A percentile compares a stretch with the other conserved stretches of the same genome.
phyloP scores from a whole-genome alignment of 2,329 filamentous ascomycete species.

The Hirsutella rhossiliensis region DNA sequence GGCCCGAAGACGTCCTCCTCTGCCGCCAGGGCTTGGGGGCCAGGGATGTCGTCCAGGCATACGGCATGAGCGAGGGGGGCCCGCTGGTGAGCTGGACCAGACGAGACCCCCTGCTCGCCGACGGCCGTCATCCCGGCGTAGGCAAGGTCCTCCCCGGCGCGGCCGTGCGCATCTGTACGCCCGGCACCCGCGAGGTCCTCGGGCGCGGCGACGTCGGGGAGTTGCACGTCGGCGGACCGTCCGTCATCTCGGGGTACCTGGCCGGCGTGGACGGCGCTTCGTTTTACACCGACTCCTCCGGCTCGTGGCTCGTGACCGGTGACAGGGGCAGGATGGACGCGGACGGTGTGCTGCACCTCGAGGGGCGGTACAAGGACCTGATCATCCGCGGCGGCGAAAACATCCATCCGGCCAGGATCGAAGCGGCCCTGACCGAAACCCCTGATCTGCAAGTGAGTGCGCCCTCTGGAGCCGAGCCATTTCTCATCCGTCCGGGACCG shows the following conservation, averaged over 20 bases:
- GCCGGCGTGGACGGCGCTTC: slow-evolving; percentile 10
- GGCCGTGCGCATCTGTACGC: slow-evolving; percentile 23
- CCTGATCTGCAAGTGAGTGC: slow-evolving; percentile 15
- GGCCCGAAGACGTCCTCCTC: slow-evolving; percentile 16
- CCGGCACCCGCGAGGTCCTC: slow-evolving; percentile 15
- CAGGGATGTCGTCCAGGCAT: slow-evolving; percentile 21
- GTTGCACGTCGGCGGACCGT: slow-evolving; percentile 24
- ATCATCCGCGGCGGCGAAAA: slow-evolving; percentile 34
- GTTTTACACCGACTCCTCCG: slow-evolving; percentile 22
- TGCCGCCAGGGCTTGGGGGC: slow-evolving; percentile 20
- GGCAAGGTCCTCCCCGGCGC: slow-evolving; percentile 28
- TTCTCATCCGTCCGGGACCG: not conserved
- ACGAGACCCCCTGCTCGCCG: slow-evolving; percentile 15
- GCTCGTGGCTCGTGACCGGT: slow-evolving; percentile 26
- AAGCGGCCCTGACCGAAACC: slow-evolving; percentile 21
- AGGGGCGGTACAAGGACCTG: slow-evolving; percentile 31
- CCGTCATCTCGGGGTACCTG: slow-evolving; percentile 23
- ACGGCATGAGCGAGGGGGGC: slow-evolving; percentile 33
- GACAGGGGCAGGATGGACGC: slow-evolving; percentile 27
- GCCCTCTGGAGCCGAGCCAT: not conserved
- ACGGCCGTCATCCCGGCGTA: slow-evolving; percentile 25
- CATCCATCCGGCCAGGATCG: slow-evolving; percentile 25
- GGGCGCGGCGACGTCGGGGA: slow-evolving; percentile 22
- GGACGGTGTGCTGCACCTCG: slow-evolving; percentile 23
- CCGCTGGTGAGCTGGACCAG: slow-evolving; percentile 27